These are phyloP conservation scores for Elsinoe necatrix DNA, from an alignment of 2,329 filamentous ascomycete species.

Conservation along the genomic window DNA sequence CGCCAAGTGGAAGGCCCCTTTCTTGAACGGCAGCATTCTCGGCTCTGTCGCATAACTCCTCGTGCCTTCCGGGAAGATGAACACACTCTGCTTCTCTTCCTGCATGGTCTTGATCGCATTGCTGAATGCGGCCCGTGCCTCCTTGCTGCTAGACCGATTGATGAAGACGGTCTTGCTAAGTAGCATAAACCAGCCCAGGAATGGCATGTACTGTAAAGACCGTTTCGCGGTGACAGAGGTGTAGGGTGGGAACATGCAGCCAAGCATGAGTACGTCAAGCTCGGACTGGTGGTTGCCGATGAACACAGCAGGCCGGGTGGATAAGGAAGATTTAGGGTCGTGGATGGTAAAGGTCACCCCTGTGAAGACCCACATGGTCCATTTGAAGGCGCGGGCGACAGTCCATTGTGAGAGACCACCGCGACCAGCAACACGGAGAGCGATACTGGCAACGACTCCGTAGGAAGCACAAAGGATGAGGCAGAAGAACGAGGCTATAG, in stretches of 20 bases:
- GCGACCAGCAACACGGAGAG: slow-evolving; percentile 62
- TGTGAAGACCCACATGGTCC: slow-evolving; percentile 62
- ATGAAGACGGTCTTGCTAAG: slow-evolving; percentile 90
- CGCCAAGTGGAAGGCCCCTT: slow-evolving; percentile 94
- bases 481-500: slow-evolving; percentile 36
- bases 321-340: slow-evolving; percentile 53
- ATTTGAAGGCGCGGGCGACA: slow-evolving; percentile 69
- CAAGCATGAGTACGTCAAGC: slow-evolving; percentile 87
- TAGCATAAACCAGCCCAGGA: slow-evolving; percentile 87
- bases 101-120: slow-evolving; percentile 75
- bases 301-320: slow-evolving; percentile 74
- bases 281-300: slow-evolving; percentile 65
- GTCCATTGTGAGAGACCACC: slow-evolving; percentile 79
- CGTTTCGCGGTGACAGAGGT: slow-evolving; percentile 91
- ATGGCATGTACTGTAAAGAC: slow-evolving; percentile 66
- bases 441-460: slow-evolving; percentile 65
- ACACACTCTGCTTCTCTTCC: slow-evolving; percentile 58
- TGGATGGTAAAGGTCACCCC: slow-evolving; percentile 70
- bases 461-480: slow-evolving; percentile 50
- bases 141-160: slow-evolving; percentile 75
- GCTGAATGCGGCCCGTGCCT: slow-evolving; percentile 76
- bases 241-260: slow-evolving; percentile 79
- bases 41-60: slow-evolving; percentile 80
- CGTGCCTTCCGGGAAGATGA: slow-evolving; percentile 88
- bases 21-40: slow-evolving; percentile 88